Evolutionary conservation across 2,329 filamentous ascomycete species (phyloP), one percentile per base, ranked within the genome.

Genomic region (Ambrosiella beaveri): DNA sequence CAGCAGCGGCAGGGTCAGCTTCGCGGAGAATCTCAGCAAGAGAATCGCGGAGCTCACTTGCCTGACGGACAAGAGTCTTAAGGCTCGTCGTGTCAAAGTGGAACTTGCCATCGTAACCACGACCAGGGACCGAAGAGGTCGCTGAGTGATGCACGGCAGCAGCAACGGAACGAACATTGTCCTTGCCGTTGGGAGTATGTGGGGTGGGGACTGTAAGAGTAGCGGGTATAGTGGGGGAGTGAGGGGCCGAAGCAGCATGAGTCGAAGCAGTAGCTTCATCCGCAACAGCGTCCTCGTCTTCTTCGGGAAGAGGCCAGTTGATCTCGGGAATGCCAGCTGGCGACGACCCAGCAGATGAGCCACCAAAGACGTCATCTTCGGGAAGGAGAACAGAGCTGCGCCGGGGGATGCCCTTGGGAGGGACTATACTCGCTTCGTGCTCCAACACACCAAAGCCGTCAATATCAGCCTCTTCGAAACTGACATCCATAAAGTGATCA

Each of bases 1-100:
- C 38, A 41, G 52, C 52, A 40, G 52, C 0, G 54, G 79, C 71
- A 36, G 79, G 73, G 63, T 85, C 81, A 44, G 75, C 77, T 56
- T 73, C 74, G 53, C 81, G 78, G 52, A 85, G 72, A 4, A 79
- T 67, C 57, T 84, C 80, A 0, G 80, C 80, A 19, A 85, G 69
- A 3, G 72, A 71, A 62, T 83, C 79, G 36, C 77, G 75, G 39
- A 85, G 68, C 58, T 78, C 76, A 36, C 77, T 75, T 1, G 81
- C 81, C 60, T 80, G 74, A 65, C 79, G 80, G 41, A 85, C 81
- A 57, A 85, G 70, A 64, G 81, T 78, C 63, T 79, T 80, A n/a
- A 85, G 72, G 66, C 79, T 84, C 62, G 82, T 83, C 4, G 81
- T 84, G 65, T 84, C 81, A 62, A 85, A 85, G 60, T 82, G 82